Evolutionary conservation across 2,329 filamentous ascomycete genomes (phyloP), one percentile per base, ranked within the genome.

Genomic region (Aureobasidium sp.): DNA sequence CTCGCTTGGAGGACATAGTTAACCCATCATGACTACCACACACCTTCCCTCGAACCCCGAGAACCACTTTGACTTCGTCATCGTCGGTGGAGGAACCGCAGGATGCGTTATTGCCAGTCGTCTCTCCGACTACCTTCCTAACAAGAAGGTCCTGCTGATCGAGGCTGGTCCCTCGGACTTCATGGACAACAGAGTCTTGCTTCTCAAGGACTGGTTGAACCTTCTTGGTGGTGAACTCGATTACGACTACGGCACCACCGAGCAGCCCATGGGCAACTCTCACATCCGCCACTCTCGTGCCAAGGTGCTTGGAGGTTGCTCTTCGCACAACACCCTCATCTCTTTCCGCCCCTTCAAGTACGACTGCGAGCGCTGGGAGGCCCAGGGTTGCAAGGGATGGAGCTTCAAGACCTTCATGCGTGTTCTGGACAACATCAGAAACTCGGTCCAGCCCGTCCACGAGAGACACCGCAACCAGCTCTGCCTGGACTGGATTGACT

Each of bases 291-390:
- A 95, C 78, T 95, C 91, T 15, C 87, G 91, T 64, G 91, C 91
- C 65, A 95, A 95, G 79, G 90, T 96, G 40, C 82, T 96, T 31
- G 91, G 91, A 67, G 91, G 91, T 66, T 96, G 91, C 80, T 95
- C 90, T 46, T 93, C 88, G 62, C 91, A 95, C 81, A 96, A 96
- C 77, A 95, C 91, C 21, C 80, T 95, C 68, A 95, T 96, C 74
- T 94, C 89, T 19, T 95, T 95, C 83, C 84, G 90, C 27, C 90
- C 91, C 8, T 95, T 95, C 71, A 85, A 91, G 74, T 92, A 95
- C 74, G 91, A 96, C 74, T 84, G 89, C 77, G 82, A 89, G 70
- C 82, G 89, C 67, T 96, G 91, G 91, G 86, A 92, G 69, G 83
- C 82, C 33, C 79, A 89, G 69, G 91, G 91, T 63, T 91, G 88